Evolutionary conservation across 495 filamentous ascomycete species (phyloP), one percentile per base, ranked within the genome.

Genomic region (Bryoglossum gracile): DNA sequence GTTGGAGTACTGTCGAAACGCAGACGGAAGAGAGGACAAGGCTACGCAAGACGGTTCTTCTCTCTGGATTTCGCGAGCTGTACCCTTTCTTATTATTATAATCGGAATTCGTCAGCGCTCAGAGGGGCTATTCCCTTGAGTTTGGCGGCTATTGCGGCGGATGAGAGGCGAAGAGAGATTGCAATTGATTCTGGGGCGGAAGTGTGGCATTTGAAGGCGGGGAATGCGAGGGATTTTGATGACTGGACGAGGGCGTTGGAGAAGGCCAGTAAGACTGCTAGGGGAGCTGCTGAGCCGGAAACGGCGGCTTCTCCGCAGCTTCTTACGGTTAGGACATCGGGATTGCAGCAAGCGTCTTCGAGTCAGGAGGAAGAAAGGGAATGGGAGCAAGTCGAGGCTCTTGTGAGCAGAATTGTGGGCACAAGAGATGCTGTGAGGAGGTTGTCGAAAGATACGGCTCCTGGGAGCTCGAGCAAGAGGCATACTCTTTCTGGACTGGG

Each of bases 121-220:
- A 79, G 92, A 43, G 92, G 92, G 11, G 87, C 94, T 18, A 94
- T 97, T 47, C 92, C 92, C 3, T 75, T 98, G 11, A 87, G 87
- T 17, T 65, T 98, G 49, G 94, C 92, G 14, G 92, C 87, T 2
- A 84, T 97, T 23, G 84, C 87, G 2, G 89, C 89, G 14, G 89
- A 92, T 58, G 86, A 88, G 56, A 80, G 82, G 58, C 76, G 84
- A 35, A 77, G 89, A 41, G 89, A 97, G 68, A 95, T 98, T 22
- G 94, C 87, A 11, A 89, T 98, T 41, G 92, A 98, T 59, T 97
- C 94, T 0, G 92, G 92, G 0, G 89, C 91, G 4, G 92, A 98
- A 63, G 77, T 98, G 8, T 98, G 92, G 92, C 92, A 96, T 70
- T 72, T 98, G n/a, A 82, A 82, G 51, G 89, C 91, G 18, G 75